phyloP scores from a whole-genome alignment of 1,139 yeast species.

The Hyphopichia burtonii region DNA sequence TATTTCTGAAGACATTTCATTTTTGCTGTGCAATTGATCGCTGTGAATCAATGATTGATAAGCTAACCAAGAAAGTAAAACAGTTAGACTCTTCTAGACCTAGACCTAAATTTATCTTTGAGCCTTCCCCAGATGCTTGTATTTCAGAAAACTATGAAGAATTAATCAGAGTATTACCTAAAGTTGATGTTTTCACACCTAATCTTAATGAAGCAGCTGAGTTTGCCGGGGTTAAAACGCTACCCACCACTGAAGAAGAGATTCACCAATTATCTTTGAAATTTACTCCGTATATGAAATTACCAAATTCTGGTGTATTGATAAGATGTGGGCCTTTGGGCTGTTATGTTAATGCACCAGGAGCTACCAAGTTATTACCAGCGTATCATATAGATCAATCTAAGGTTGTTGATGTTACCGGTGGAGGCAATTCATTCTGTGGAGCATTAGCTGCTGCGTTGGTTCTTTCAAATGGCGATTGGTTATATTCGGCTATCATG shows the following conservation, averaged over 20 bases:
- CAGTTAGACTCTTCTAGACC: slow-evolving; percentile 9
- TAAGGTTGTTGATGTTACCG: slow-evolving; percentile 81
- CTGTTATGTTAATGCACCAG: slow-evolving; percentile 33
- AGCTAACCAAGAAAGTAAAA: slow-evolving; percentile 17
- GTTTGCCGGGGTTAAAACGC: slow-evolving; percentile 20
- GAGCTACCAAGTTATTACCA: slow-evolving; percentile 38
- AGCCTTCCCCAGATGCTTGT: slow-evolving; percentile 83
- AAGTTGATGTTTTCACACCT: slow-evolving; percentile 70
- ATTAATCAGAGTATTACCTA: slow-evolving; percentile 41
- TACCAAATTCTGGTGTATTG: slow-evolving; percentile 47
- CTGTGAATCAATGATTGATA: slow-evolving; percentile 45
- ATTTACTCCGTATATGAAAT: slow-evolving; percentile 40
- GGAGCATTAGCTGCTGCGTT: slow-evolving; percentile 76
- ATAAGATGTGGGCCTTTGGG: slow-evolving; percentile 75
- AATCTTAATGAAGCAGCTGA: slow-evolving; percentile 73
- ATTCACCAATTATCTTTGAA: slow-evolving; percentile 38
- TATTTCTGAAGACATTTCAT: slow-evolving; percentile 56
- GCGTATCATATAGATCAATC: slow-evolving; percentile 63
- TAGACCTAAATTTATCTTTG: slow-evolving; percentile 58
- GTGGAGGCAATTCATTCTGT: slow-evolving; percentile 88
- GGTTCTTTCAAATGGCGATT: slow-evolving; percentile 45
- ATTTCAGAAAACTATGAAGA: slow-evolving; percentile 42
- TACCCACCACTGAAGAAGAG: slow-evolving; percentile 12
- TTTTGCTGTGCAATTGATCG: slow-evolving; percentile 73
- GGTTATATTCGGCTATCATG: slow-evolving; percentile 57